A percentile compares a stretch with the other conserved stretches of the same genome.
Conservation (phyloP, 2,329 filamentous ascomycete species). For the Sclerotinia sclerotiorum region DNA sequence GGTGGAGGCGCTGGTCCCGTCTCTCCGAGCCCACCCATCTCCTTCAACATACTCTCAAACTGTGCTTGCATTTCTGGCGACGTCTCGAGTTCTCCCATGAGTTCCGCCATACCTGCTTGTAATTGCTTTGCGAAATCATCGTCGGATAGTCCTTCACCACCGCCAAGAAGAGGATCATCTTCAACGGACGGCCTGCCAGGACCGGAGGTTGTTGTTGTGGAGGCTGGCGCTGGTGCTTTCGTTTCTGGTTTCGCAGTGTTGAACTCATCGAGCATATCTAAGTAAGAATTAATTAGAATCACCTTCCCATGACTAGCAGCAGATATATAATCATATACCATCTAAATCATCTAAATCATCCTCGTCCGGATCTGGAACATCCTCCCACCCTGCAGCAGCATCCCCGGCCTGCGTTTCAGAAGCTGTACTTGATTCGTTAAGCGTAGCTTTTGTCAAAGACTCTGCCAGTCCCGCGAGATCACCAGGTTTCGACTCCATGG, state of each 20-base stretch:
- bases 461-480: slow-evolving; percentile 29
- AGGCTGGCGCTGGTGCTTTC: slow-evolving; percentile 39
- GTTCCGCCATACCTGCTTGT: slow-evolving; percentile 84
- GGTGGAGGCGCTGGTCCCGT: slow-evolving; percentile 30
- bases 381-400: slow-evolving; percentile 42
- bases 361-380: slow-evolving; percentile 85
- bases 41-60: slow-evolving; percentile 75
- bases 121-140: slow-evolving; percentile 81
- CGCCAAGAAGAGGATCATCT: slow-evolving; percentile 29
- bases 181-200: slow-evolving; percentile 31
- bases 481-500: slow-evolving; percentile 34
- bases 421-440: slow-evolving; percentile 26
- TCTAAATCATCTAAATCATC: slow-evolving; percentile 91
- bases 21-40: slow-evolving; percentile 57
- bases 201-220: slow-evolving; percentile 36
- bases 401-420: slow-evolving; percentile 22
- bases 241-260: slow-evolving; percentile 60
- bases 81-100: slow-evolving; percentile 70
- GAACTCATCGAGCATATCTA: slow-evolving; percentile 94
- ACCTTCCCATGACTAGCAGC: background rate
- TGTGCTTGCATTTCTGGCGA: slow-evolving; percentile 73
- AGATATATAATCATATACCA: slow-evolving; percentile 50
- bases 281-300: slow-evolving; percentile 41
- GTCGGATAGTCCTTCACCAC: slow-evolving; percentile 54
- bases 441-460: slow-evolving; percentile 25